These are phyloP conservation scores for Posidonia oceanica DNA, from an alignment of 116 monocot genomes.

Conservation along the genomic window DNA sequence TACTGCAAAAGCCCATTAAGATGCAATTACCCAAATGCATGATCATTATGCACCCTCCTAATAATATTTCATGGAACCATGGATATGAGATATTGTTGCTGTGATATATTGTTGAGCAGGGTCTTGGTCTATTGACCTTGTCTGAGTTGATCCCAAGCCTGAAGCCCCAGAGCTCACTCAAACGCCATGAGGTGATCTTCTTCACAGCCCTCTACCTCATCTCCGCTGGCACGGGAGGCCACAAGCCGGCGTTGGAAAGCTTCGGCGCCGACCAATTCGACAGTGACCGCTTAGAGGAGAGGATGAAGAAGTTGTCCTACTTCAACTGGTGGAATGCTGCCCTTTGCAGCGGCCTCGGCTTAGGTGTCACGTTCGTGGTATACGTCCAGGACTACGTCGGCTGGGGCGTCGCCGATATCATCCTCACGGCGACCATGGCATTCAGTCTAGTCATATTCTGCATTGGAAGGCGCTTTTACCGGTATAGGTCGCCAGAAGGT, in stretches of 20 bases:
- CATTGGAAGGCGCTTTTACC: conserved; percentile 36
- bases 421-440: conserved; percentile 35
- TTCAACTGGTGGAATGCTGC: conserved; percentile 94
- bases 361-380: conserved; percentile 49
- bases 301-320: conserved; percentile 78
- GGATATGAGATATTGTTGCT: too few species aligned
- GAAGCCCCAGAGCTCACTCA: conserved; percentile 27
- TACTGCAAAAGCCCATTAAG: too few species aligned
- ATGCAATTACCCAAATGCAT: too few species aligned
- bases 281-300: conserved; percentile 39
- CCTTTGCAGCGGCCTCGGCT: conserved; percentile 41
- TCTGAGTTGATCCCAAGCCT: conserved; percentile 45
- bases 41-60: background rate
- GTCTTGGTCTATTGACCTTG: conserved; percentile 38
- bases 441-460: conserved; percentile 31
- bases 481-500: conserved; percentile 35
- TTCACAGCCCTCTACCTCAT: conserved; percentile 59
- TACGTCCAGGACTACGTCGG: conserved; percentile 55
- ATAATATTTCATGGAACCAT: background rate
- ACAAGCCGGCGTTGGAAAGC: conserved; percentile 77
- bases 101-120: conserved; percentile 17
- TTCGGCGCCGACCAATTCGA: conserved; percentile 92
- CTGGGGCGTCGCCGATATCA: conserved; percentile 35
- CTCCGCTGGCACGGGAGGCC: conserved; percentile 65
- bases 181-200: conserved; percentile 42